Evolutionary conservation across 2,329 filamentous ascomycete genomes (phyloP), one percentile per base, ranked within the genome.

Genomic region (Clonostachys sp.): DNA sequence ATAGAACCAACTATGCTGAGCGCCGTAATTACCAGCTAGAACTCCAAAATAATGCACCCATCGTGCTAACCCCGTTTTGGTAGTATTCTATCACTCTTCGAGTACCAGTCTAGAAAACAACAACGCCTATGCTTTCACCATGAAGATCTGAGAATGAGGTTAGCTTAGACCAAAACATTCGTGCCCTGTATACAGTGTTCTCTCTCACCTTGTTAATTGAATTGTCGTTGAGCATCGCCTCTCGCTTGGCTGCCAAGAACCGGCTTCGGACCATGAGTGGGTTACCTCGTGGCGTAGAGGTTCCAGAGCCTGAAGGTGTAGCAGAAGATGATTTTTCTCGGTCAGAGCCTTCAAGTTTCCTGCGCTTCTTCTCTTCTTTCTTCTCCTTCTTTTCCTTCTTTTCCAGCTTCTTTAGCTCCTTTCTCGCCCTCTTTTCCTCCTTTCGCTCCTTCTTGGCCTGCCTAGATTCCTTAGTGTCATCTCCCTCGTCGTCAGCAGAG

Each of bases 221-320:
- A 60, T 86, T 83, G 44, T 84, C 78, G 64, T 96, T 88, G 71
- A 90, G 79, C 49, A 91, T 80, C 3, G 91, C 91, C 71, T 86
- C 81, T 58, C 83, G 84, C 74, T 97, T 97, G 57, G 94, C 89
- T 48, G 86, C 86, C 59, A 97, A 96, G 65, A 91, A 89, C 50
- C 89, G 79, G 55, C 88, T 83, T 53, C 92, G 77, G 42, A 91
- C 82, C 47, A 87, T 80, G 62, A 91, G 43, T 30, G 38, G 16
- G 33, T 88, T 53, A 90, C 82, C 9, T 66, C 68, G 50, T 63
- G 74, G 73, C 33, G 70, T 76, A 30, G 72, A 72, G 42, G 67
- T 71, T 46, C 68, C 70, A 43, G 72, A 70, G 20, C 66, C 70
- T 18, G 67, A 72, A 3, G 68, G 65, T 2, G 61, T 62, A 16